phyloP scores from a whole-genome alignment of 345 rosid genomes.

The Ricinus communis region DNA sequence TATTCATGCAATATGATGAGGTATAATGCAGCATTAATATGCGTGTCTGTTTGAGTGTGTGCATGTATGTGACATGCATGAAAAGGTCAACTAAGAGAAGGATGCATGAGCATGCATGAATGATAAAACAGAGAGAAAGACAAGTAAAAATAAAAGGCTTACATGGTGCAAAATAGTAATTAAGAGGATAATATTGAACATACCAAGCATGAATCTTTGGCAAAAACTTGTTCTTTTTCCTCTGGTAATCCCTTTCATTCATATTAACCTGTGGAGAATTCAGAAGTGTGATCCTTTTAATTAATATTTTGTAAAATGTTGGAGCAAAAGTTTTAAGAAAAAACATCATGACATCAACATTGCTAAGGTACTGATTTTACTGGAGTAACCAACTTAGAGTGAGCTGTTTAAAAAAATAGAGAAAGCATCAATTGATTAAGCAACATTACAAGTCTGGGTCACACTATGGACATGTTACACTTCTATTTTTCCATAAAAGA shows the following conservation, averaged over 20 bases:
- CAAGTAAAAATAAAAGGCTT: neutral
- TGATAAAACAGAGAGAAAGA: neutral
- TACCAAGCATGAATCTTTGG: constrained; percentile 99
- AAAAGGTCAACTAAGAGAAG: neutral
- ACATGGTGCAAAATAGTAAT: neutral
- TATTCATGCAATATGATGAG: neutral
- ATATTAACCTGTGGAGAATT: constrained; percentile 67
- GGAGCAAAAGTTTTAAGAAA: neutral
- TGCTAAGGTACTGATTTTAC: neutral
- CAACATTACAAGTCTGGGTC: neutral
- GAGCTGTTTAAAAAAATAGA: neutral
- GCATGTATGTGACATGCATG: neutral
- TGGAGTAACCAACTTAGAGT: neutral
- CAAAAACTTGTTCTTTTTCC: constrained; percentile 94
- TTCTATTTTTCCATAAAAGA: neutral
- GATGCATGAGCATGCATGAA: neutral
- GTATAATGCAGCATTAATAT: neutral
- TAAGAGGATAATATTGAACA: constrained; percentile 1
- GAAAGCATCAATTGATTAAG: neutral
- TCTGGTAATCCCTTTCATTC: constrained; percentile 94
- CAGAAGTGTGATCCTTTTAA: neutral
- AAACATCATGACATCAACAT: neutral
- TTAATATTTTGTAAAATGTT: neutral
- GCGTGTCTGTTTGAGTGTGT: no score
- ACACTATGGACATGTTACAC: neutral